Percentiles rank a stretch among this genome's conserved stretches.
These are phyloP conservation scores for Oryza coarctata DNA, from an alignment of 176 grass and related monocot genomes.

Conservation along the genomic window DNA sequence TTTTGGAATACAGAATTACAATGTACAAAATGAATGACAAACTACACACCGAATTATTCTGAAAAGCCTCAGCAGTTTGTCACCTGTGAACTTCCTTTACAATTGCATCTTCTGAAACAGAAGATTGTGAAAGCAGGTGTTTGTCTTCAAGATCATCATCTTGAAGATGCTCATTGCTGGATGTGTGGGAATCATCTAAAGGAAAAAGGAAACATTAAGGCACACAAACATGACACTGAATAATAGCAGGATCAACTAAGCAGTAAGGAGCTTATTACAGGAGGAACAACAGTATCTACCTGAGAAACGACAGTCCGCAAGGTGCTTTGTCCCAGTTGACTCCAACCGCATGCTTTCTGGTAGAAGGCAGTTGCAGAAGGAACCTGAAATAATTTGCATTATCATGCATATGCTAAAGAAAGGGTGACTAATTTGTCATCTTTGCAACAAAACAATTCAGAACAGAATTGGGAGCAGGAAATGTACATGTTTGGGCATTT, in stretches of 20 bases:
- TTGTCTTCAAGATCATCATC: slow-evolving; percentile 75
- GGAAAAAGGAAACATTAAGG: slow-evolving; percentile 13
- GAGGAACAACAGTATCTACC: slow-evolving; percentile 42
- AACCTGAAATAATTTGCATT: slow-evolving; percentile 56
- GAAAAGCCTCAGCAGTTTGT: slow-evolving; percentile 34
- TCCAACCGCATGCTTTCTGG: slow-evolving; percentile 83
- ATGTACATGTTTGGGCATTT: background rate
- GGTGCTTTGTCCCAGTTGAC: slow-evolving; percentile 71
- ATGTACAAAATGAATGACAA: slow-evolving; percentile 49
- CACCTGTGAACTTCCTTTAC: slow-evolving; percentile 69
- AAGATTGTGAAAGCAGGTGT: slow-evolving; percentile 66
- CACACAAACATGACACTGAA: background rate
- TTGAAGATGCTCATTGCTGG: slow-evolving; percentile 45
- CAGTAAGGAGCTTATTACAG: background rate
- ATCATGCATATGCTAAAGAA: slow-evolving; percentile 1
- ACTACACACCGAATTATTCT: slow-evolving; percentile 35
- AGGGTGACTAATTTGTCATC: background rate
- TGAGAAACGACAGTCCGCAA: slow-evolving; percentile 65
- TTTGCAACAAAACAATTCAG: slow-evolving; percentile 3
- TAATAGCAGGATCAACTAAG: slow-evolving; percentile 3
- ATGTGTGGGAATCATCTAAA: slow-evolving; percentile 63
- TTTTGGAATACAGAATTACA: slow-evolving; percentile 52
- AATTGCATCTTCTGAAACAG: slow-evolving; percentile 51
- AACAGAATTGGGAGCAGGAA: background rate
- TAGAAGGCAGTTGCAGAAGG: slow-evolving; percentile 91